phyloP scores from a whole-genome alignment of 148 eudicot genomes.

The Chenopodium formosanum region DNA sequence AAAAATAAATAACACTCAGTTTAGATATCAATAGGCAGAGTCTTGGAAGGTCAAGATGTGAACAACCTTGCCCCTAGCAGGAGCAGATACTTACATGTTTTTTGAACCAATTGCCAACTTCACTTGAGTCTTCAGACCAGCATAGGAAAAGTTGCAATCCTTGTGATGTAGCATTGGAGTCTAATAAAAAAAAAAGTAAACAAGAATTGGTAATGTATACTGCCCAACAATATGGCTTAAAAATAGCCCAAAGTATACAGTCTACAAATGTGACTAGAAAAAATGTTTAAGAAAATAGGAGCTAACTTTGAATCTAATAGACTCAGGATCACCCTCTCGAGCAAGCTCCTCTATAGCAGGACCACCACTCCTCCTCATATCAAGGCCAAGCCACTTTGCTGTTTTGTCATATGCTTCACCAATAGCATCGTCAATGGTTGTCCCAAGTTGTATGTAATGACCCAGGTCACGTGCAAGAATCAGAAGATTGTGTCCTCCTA shows the following conservation, averaged over 20 bases:
- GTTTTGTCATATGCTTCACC: constrained; percentile 99
- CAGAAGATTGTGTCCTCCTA: constrained; percentile 95
- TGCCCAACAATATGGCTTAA: background rate
- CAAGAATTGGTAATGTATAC: background rate
- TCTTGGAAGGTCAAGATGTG: constrained; percentile 5
- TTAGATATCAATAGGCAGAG: background rate
- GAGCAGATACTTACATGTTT: constrained; percentile 57
- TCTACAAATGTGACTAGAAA: background rate
- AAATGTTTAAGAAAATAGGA: background rate
- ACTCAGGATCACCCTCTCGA: constrained; percentile 72
- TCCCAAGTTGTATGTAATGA: constrained; percentile 88
- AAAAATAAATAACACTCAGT: background rate
- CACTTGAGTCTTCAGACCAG: constrained; percentile 99
- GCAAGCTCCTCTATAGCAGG: constrained; percentile 97
- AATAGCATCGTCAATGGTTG: constrained; percentile 94
- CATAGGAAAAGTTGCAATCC: constrained; percentile 98
- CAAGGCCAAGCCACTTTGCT: constrained; percentile 99
- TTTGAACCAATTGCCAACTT: constrained; percentile 78
- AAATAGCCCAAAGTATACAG: background rate
- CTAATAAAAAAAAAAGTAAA: constrained; percentile 32
- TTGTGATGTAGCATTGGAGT: constrained; percentile 96
- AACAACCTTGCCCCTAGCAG: background rate
- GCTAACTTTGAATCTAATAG: constrained; percentile 65
- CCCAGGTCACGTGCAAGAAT: constrained; percentile 91
- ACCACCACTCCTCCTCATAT: constrained; percentile 91